Base-by-base conservation (phyloP, 495 filamentous ascomycete genomes). In the Trichoderma asperelloides region DNA sequence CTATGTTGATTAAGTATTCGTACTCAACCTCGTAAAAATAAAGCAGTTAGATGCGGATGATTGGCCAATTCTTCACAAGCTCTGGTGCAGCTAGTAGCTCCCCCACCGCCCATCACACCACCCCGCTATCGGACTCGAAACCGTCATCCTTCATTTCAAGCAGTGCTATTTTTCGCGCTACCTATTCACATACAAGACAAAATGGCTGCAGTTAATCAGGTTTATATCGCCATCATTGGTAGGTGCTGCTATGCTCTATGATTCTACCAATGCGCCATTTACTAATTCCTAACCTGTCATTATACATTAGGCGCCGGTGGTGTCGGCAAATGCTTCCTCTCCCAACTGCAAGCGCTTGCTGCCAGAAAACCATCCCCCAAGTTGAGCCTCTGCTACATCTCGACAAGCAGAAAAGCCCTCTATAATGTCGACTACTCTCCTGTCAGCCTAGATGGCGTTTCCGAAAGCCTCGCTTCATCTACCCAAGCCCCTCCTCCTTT, bases 241-340 rank as follows among this genome's bases (percentile, higher is more conserved):
- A 73, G 68, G 69, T 65, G 47, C 16, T 64, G n/a, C 27, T 27
- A 45, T 62, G 37, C 47, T 30, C 33, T 60, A 43, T 13, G 40
- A 27, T 21, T 18, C 9, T 13, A 40, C 30, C 68, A 70, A 68
- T 70, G 66, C 28, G n/a, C 8, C 1, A 4, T 60, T 12, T 23
- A 60, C 25, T 60, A 3, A 60, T 25, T 25, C 70, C 71, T 43
- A 73, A 57, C 23, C 60, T 64, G 21, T 21, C 62, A 67, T 65
- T 39, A 33, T 41, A 67, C 37, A 45, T 55, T 71, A 97, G 95
- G 95, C 70, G 90, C 88, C 70, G 95, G 95, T 71, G 94, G 95
- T 65, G 95, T 98, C 65, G 95, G 95, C 68, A 90, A 91, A 76
- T 86, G 86, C 73, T 97, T 98, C 84, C 87, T 98, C 70, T 78